These are phyloP conservation scores for Exophiala spinifera DNA, from an alignment of 2,329 filamentous ascomycete species.

Conservation along the genomic window DNA sequence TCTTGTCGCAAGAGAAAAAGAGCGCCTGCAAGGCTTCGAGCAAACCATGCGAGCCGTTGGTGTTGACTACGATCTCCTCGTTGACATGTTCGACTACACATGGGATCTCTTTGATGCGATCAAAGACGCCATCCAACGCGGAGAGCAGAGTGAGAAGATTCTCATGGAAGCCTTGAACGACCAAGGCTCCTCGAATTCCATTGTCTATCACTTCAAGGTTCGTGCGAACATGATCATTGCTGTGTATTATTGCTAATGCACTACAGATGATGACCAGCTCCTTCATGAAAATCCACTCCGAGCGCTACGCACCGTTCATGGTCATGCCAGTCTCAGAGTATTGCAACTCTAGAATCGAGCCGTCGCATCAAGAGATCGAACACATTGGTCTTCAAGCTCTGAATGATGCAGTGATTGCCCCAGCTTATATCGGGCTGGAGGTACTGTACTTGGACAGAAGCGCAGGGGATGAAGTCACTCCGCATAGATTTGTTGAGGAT, in stretches of 20 bases:
- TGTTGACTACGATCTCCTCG: slow-evolving; percentile 66
- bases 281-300: slow-evolving; percentile 73
- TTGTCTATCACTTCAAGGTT: slow-evolving; percentile 79
- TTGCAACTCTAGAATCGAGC: slow-evolving; percentile 68
- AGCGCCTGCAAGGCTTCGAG: slow-evolving; percentile 68
- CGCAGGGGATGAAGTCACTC: slow-evolving; percentile 67
- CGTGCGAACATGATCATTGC: slow-evolving; percentile 28
- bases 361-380: slow-evolving; percentile 79
- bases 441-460: slow-evolving; percentile 90
- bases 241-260: slow-evolving; percentile 10
- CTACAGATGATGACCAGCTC: slow-evolving; percentile 75
- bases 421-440: slow-evolving; percentile 74
- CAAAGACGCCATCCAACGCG: slow-evolving; percentile 52
- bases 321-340: slow-evolving; percentile 64
- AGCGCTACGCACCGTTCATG: slow-evolving; percentile 70
- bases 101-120: slow-evolving; percentile 65
- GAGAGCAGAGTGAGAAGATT: slow-evolving; percentile 56
- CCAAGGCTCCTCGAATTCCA: slow-evolving; percentile 61
- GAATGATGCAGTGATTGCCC: slow-evolving; percentile 74
- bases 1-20: slow-evolving; percentile 67
- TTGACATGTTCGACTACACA: slow-evolving; percentile 79
- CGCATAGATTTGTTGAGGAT: slow-evolving; percentile 42
- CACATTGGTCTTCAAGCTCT: slow-evolving; percentile 79
- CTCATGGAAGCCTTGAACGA: slow-evolving; percentile 74
- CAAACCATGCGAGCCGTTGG: slow-evolving; percentile 67